A percentile compares a stretch with the other conserved stretches of the same genome.
These are phyloP conservation scores for Pseudovirgaria hyperparasitica DNA, from an alignment of 2,329 filamentous ascomycete genomes.

Conservation along the genomic window DNA sequence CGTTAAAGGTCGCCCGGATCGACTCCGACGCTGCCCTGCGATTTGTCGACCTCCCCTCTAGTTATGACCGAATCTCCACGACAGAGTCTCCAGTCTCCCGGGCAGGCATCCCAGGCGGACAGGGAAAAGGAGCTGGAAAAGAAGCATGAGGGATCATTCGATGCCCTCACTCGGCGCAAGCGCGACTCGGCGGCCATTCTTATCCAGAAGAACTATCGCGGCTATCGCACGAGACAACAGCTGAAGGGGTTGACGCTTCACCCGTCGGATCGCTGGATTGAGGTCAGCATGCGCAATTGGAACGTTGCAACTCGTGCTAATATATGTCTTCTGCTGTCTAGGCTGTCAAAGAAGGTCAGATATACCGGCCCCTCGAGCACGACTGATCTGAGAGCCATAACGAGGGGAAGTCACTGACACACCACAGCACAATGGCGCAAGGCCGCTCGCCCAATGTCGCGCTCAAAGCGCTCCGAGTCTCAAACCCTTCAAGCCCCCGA, in stretches of 20 bases:
- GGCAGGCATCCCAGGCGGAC: too few species aligned
- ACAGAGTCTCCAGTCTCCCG: too few species aligned
- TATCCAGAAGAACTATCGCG: constrained; percentile 55
- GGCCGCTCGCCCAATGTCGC: constrained; percentile 33
- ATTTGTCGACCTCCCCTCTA: too few species aligned
- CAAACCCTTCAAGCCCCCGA: constrained; percentile 12
- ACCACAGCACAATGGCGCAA: constrained; percentile 39
- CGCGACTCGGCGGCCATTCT: constrained; percentile 16
- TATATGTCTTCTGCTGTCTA: constrained; percentile 12
- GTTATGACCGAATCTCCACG: too few species aligned
- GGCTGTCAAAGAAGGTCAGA: constrained; percentile 37
- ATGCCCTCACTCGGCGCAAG: too few species aligned
- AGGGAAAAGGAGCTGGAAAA: too few species aligned
- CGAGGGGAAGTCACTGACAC: too few species aligned
- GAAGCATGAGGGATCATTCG: too few species aligned
- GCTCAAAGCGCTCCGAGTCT: constrained; percentile 17
- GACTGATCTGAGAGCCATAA: constrained; percentile 6
- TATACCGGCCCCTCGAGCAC: constrained; percentile 4
- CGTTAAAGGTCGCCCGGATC: too few species aligned
- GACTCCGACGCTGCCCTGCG: too few species aligned
- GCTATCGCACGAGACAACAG: constrained; percentile 60
- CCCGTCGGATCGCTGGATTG: constrained; percentile 57
- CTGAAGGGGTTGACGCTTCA: constrained; percentile 56
- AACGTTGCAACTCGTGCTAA: background rate
- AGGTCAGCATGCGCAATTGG: constrained; percentile 37